phyloP scores from a whole-genome alignment of 371 early-diverging fungal species.

The Lichtheimia hyalospora region DNA sequence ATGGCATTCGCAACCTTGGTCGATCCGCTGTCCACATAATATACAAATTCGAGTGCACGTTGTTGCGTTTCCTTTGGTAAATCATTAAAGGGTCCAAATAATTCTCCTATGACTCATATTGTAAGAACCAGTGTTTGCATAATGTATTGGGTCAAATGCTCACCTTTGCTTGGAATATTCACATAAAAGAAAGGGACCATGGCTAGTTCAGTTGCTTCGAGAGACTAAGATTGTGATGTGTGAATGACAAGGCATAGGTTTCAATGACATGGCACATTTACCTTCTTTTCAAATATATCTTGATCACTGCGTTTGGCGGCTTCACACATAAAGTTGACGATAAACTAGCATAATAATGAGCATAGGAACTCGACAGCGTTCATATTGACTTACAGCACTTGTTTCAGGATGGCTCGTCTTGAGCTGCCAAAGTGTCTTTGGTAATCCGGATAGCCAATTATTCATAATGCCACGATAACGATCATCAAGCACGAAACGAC shows the following conservation, averaged over 20 bases:
- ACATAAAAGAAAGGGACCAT: conserved; percentile 52
- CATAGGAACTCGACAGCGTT: neutral
- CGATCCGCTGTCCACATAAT: conserved; percentile 32
- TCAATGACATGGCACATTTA: neutral
- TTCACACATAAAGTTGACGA: conserved; percentile 33
- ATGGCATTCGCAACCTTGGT: conserved; percentile 29
- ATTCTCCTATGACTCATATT: conserved; percentile 14
- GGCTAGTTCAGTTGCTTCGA: conserved; percentile 38
- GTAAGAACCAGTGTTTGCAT: neutral
- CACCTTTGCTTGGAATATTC: conserved; percentile 34
- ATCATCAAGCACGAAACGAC: conserved; percentile 19
- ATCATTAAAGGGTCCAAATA: conserved; percentile 49
- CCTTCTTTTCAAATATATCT: conserved; percentile 30
- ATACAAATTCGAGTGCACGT: conserved; percentile 52
- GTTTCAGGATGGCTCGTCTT: conserved; percentile 47
- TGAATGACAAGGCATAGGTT: neutral
- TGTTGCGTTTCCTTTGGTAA: conserved; percentile 46
- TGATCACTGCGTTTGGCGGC: conserved; percentile 29
- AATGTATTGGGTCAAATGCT: neutral
- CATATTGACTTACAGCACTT: conserved; percentile 33
- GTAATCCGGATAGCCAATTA: conserved; percentile 47
- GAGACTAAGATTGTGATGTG: conserved; percentile 15
- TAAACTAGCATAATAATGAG: conserved; percentile 10
- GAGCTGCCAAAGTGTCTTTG: conserved; percentile 58
- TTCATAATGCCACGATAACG: conserved; percentile 20